Conservation (phyloP, 1,284 basidiomycete genomes). For the Volvariella volvacea region DNA sequence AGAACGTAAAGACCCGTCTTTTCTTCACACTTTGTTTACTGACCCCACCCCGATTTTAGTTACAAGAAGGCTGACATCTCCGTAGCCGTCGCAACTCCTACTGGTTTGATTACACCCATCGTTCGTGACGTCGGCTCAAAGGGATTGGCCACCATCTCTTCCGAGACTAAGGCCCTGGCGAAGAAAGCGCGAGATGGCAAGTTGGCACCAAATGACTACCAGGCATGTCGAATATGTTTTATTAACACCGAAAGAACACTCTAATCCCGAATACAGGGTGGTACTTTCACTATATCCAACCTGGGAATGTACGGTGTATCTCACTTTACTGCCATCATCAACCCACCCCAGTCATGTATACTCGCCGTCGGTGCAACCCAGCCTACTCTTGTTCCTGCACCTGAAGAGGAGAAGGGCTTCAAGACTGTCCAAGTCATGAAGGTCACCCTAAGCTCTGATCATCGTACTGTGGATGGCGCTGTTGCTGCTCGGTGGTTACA, state of each 20-base stretch:
- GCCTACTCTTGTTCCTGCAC: conserved; percentile 81
- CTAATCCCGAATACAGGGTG: conserved; percentile 56
- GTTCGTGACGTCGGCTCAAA: conserved; percentile 90
- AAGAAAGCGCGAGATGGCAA: conserved; percentile 96
- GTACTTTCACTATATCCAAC: conserved; percentile 99
- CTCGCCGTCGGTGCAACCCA: conserved; percentile 92
- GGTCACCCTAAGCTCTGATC: conserved; percentile 93
- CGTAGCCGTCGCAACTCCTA: conserved; percentile 94
- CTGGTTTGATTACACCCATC: conserved; percentile 96
- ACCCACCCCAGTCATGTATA: conserved; percentile 97
- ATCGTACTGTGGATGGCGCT: conserved; percentile 93
- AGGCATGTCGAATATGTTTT: conserved; percentile 39
- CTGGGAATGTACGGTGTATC: conserved; percentile 96
- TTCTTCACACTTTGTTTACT: conserved; percentile 3
- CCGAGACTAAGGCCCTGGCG: conserved; percentile 89
- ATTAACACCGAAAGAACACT: conserved; percentile 1
- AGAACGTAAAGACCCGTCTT: conserved; percentile 78
- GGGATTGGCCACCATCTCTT: conserved; percentile 88
- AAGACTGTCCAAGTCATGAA: conserved; percentile 93
- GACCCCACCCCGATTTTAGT: conserved; percentile 32
- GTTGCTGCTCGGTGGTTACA: conserved; percentile 86
- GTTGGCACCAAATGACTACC: conserved; percentile 93
- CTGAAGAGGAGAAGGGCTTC: conserved; percentile 89
- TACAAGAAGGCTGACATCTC: conserved; percentile 98
- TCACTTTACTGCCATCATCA: conserved; percentile 99